Evolutionary conservation across 179 eudicot genomes (phyloP).

Genomic region (Spergularia azorica): DNA sequence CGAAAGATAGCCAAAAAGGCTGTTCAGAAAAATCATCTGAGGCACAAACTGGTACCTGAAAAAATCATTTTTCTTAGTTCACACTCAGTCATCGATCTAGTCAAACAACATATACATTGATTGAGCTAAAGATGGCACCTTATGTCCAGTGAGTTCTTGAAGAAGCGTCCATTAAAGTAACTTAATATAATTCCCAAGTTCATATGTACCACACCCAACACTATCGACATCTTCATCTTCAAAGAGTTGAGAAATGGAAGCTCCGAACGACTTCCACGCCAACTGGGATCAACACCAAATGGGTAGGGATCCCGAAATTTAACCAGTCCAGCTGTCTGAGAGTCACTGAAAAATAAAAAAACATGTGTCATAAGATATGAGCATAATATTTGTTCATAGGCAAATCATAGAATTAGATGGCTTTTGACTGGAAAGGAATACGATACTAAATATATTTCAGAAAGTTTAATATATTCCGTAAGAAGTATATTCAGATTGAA

Average conservation of each 20-base stretch:
- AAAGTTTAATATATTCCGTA: neutral
- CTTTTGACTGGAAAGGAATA: neutral
- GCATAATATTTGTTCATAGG: neutral
- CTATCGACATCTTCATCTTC: constrained; percentile 98
- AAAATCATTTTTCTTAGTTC: constrained; percentile 16
- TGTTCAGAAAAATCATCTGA: constrained; percentile 92
- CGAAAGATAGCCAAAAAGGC: constrained; percentile 98
- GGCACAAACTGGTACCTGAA: constrained; percentile 92
- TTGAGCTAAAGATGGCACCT: constrained; percentile 48
- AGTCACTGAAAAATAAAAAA: constrained; percentile 57
- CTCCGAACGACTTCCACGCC: constrained; percentile 98
- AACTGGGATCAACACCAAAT: constrained; percentile 98
- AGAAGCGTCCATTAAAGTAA: constrained; percentile 91
- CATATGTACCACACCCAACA: constrained; percentile 90
- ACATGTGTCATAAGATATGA: constrained; percentile 10
- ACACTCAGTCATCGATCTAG: neutral
- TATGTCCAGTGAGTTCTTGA: constrained; percentile 71
- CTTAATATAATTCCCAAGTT: constrained; percentile 86
- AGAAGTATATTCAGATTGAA: neutral
- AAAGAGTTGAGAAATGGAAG: constrained; percentile 94
- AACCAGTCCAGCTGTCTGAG: constrained; percentile 67
- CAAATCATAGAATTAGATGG: neutral
- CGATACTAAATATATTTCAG: neutral
- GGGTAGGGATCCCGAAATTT: constrained; percentile 88
- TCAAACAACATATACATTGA: constrained; percentile 14